Evolutionary conservation across 2,329 filamentous ascomycete genomes (phyloP), one percentile per base, ranked within the genome.

Genomic region (Cercospora zeina): DNA sequence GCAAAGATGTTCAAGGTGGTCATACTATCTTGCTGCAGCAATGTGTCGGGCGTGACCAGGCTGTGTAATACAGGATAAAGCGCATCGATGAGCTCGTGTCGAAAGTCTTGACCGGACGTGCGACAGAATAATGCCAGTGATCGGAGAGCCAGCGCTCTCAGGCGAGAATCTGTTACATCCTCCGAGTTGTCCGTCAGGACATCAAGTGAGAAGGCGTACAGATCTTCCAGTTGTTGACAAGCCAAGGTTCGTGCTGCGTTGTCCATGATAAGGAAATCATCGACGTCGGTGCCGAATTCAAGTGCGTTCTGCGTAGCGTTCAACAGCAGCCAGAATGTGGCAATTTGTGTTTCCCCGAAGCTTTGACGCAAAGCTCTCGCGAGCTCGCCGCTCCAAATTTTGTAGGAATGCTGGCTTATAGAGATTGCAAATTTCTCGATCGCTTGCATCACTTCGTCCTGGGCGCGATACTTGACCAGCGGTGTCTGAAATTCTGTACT

Each of bases 21-120:
- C 65, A 97, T 89, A 4, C 93, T 91, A 74, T 97, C 93, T 33
- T 85, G 83, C 67, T 92, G 89, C 14, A 99, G 79, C 27, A 81
- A 80, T 0, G 82, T 76, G 36, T 87, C 85, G 0, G 82, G 79
- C 2, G 91, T 93, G 3, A 91, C 92, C 14, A 99, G 80, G 55
- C 93, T 85, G n/a, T 95, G 90, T 0, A 96, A 84, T n/a, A 96
- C 82, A 0, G 95, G 93, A 74, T 96, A 99, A 11, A 99, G 79
- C 0, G 92, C 87, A 69, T 99, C 95, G 55, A 97, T 91, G 9
- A 99, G 82, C 72, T 97, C 93, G 2, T 87, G 84, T 2, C 89
- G 86, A 74, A 97, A 99, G 0, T 85, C 83, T 56, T 82, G 73
- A 19, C 85, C 83, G 37, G 89, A 80, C 16, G 85, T 85, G 27